Evolutionary conservation across 1,284 basidiomycete species (phyloP).

Genomic region (Puccinia triticina): DNA sequence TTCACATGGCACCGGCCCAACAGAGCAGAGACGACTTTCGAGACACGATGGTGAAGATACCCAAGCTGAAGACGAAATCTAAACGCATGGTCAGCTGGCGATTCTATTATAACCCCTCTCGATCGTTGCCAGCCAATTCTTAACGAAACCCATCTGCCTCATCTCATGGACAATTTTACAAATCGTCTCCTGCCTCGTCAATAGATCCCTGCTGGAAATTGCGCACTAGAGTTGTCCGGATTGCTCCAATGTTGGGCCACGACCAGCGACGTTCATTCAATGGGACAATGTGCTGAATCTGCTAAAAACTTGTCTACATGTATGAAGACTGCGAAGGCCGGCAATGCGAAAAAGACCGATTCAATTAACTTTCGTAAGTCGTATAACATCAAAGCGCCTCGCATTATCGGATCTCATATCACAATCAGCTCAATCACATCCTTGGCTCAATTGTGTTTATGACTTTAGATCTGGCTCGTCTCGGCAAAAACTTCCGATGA

Average conservation of each 20-base stretch:
- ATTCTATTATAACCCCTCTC: not conserved
- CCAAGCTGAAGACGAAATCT: slow-evolving; percentile 41
- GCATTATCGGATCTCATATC: too few species aligned
- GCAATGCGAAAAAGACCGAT: slow-evolving; percentile 23
- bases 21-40: not conserved
- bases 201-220: slow-evolving; percentile 31
- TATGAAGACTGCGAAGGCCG: slow-evolving; percentile 31
- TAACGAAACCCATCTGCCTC: not conserved
- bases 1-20: too few species aligned
- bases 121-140: not conserved
- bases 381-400: too few species aligned
- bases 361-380: slow-evolving; percentile 47
- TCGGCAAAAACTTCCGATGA: too few species aligned
- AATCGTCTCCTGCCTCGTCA: not conserved
- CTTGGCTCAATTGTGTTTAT: too few species aligned
- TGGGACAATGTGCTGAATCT: slow-evolving; percentile 33
- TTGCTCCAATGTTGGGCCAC: slow-evolving; percentile 46
- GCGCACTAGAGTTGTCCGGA: slow-evolving; percentile 37
- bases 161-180: not conserved
- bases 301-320: slow-evolving; percentile 40
- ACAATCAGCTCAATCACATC: too few species aligned
- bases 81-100: slow-evolving; percentile 27
- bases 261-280: slow-evolving; percentile 39
- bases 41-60: slow-evolving; percentile 39
- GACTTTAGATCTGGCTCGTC: too few species aligned